phyloP scores from a whole-genome alignment of 1,139 yeast species.

The Sugiyamaella xylanicola region DNA sequence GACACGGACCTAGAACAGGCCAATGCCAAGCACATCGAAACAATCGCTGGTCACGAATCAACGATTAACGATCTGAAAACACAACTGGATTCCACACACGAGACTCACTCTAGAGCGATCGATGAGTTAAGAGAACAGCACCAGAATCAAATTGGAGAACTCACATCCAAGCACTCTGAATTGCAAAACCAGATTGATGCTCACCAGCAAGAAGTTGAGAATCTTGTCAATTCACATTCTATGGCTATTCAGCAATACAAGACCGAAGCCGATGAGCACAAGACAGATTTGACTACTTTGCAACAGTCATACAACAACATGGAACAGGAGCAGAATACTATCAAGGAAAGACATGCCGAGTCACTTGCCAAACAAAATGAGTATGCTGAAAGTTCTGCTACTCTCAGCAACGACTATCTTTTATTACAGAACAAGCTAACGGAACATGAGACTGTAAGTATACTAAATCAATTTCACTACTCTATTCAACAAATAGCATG shows the following conservation, averaged over 20 bases:
- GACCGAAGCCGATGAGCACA: constrained; percentile 24
- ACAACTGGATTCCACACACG: background rate
- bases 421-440: constrained; percentile 27
- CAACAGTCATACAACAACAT: constrained; percentile 9
- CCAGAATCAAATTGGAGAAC: constrained; percentile 1
- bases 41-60: constrained; percentile 14
- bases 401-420: constrained; percentile 27
- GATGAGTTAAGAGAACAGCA: constrained; percentile 22
- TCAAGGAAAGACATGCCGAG: constrained; percentile 25
- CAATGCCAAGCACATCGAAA: background rate
- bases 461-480: no score
- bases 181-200: constrained; percentile 1
- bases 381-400: constrained; percentile 29
- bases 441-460: constrained; percentile 26
- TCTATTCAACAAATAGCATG: no score
- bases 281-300: constrained; percentile 18
- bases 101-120: constrained; percentile 12
- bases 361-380: constrained; percentile 28
- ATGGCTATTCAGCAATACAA: constrained; percentile 23
- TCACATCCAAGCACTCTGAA: background rate
- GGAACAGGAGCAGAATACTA: constrained; percentile 17
- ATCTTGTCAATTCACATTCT: background rate
- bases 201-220: constrained; percentile 6
- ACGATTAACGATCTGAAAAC: constrained; percentile 8
- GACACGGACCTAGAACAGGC: constrained; percentile 8